phyloP scores from a whole-genome alignment of 2,329 filamentous ascomycete genomes.

The Alternaria hordeiaustralica region DNA sequence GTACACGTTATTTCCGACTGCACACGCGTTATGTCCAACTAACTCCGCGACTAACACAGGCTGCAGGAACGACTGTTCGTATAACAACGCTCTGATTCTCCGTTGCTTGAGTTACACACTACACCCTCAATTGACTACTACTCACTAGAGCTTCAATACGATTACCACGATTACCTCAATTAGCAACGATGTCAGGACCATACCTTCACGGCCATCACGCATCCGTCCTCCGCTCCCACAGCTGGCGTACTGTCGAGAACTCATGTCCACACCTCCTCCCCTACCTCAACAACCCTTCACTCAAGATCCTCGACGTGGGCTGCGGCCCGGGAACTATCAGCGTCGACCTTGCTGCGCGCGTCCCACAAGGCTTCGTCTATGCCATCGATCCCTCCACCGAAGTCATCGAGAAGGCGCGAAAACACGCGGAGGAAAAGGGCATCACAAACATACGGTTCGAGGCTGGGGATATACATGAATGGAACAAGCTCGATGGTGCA shows the following conservation, averaged over 20 bases:
- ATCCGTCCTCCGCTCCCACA: slow-evolving; percentile 52
- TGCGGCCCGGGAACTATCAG: slow-evolving; percentile 59
- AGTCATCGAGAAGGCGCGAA: slow-evolving; percentile 51
- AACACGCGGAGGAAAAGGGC: slow-evolving; percentile 45
- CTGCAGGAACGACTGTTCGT: neutral
- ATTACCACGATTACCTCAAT: neutral
- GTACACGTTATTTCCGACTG: neutral
- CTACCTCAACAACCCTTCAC: slow-evolving; percentile 34
- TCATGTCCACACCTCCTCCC: slow-evolving; percentile 49
- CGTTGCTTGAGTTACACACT: neutral
- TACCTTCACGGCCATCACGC: slow-evolving; percentile 53
- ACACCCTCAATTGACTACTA: neutral
- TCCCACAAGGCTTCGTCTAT: slow-evolving; percentile 54
- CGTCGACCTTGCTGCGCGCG: slow-evolving; percentile 50
- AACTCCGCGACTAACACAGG: slow-evolving; percentile 4
- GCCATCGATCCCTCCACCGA: slow-evolving; percentile 54
- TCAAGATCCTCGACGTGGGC: slow-evolving; percentile 56
- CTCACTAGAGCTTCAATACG: neutral
- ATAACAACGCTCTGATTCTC: neutral
- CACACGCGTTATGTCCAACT: slow-evolving; percentile 3
- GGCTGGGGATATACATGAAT: slow-evolving; percentile 51
- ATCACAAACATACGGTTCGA: slow-evolving; percentile 51
- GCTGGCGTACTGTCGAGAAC: slow-evolving; percentile 55
- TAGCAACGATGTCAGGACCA: slow-evolving; percentile 15
- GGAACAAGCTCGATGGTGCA: slow-evolving; percentile 52